phyloP scores from a whole-genome alignment of 495 filamentous ascomycete species.

The Pseudoneurospora amorphoporcata region DNA sequence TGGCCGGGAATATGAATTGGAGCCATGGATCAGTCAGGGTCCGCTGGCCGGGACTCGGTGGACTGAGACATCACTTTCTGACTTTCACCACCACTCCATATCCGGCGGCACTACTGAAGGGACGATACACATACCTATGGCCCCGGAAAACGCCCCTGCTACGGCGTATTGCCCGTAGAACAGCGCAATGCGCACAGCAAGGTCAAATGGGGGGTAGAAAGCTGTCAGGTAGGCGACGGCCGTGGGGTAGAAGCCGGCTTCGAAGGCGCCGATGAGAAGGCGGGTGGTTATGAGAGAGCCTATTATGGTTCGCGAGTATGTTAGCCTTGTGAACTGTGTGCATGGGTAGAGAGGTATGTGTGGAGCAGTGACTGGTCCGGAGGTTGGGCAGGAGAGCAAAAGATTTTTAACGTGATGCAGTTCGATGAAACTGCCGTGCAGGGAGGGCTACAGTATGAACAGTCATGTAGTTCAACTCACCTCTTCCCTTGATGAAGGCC shows the following conservation, averaged over 20 bases:
- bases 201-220: constrained; percentile 47
- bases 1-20: neutral
- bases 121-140: constrained; percentile 25
- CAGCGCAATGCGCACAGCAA: constrained; percentile 40
- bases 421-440: constrained; percentile 12
- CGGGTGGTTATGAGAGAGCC: constrained; percentile 10
- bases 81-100: neutral
- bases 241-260: constrained; percentile 46
- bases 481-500: constrained; percentile 26
- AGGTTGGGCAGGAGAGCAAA: neutral
- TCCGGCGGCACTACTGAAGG: neutral
- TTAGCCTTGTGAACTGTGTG: neutral
- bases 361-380: neutral
- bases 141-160: constrained; percentile 41
- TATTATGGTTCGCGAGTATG: neutral
- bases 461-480: constrained; percentile 13
- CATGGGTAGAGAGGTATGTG: neutral
- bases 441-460: neutral
- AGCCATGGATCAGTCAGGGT: neutral
- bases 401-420: neutral
- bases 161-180: constrained; percentile 50
- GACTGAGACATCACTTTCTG: neutral
- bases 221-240: constrained; percentile 42
- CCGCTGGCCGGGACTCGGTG: neutral
- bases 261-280: constrained; percentile 14